Conservation (phyloP, 768 basidiomycete species). For the Boletus rex-veris region DNA sequence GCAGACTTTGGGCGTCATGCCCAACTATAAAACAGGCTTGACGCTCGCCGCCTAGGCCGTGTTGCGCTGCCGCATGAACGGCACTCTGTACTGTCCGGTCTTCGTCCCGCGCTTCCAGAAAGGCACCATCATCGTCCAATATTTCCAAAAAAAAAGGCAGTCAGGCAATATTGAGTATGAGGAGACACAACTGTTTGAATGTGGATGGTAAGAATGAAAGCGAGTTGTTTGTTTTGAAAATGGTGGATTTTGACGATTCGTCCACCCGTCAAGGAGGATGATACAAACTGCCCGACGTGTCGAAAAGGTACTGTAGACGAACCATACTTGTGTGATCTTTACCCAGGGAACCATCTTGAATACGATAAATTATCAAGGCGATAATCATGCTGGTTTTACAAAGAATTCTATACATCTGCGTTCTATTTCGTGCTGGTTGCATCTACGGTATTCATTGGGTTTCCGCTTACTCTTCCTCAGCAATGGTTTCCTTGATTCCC, state of each 20-base stretch:
- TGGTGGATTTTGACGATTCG: too few relatives aligned
- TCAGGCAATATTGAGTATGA: constrained; percentile 31
- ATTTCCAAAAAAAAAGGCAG: constrained; percentile 31
- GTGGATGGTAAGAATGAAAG: constrained; percentile 38
- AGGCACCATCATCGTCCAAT: too few relatives aligned
- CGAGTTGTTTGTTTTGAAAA: constrained; percentile 11
- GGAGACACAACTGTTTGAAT: constrained; percentile 31
- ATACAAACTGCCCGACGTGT: too few relatives aligned
- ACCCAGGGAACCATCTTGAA: background rate
- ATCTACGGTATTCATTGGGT: background rate
- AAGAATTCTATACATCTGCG: background rate
- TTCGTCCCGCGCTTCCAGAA: constrained; percentile 41
- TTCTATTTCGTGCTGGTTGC: background rate
- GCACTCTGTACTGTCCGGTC: constrained; percentile 27
- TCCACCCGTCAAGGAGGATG: too few relatives aligned
- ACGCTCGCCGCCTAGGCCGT: constrained; percentile 12
- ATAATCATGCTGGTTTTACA: background rate
- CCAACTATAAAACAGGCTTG: constrained; percentile 19
- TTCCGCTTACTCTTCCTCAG: constrained; percentile 25
- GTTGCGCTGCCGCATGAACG: constrained; percentile 25
- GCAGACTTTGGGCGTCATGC: constrained; percentile 36
- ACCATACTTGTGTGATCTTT: too few relatives aligned
- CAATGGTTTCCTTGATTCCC: constrained; percentile 23
- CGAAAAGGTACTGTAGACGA: too few relatives aligned
- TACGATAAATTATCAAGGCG: background rate